phyloP scores from a whole-genome alignment of 352 stramenopile genomes.

The Phytophthora uliginosa region DNA sequence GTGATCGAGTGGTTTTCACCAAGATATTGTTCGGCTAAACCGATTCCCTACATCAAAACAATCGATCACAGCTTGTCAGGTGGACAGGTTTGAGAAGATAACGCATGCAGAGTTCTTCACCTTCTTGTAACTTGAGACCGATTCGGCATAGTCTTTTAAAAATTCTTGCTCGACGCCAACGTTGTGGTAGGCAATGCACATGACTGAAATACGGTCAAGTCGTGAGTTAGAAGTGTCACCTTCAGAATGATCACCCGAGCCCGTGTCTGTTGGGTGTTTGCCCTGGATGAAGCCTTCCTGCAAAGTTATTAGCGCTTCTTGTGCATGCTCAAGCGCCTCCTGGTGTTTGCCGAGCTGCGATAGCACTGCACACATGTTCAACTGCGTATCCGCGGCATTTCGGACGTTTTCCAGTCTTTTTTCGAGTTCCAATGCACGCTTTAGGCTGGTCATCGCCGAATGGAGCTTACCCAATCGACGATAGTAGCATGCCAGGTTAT shows the following conservation, averaged over 20 bases:
- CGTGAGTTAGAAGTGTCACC: conserved; percentile 14
- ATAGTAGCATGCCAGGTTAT: conserved; percentile 96
- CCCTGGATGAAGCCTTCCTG: conserved; percentile 90
- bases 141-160: conserved; percentile 89
- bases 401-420: conserved; percentile 68
- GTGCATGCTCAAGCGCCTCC: conserved; percentile 88
- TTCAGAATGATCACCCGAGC: background rate
- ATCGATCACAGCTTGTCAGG: background rate
- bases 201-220: conserved; percentile 90
- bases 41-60: conserved; percentile 64
- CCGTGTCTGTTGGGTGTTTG: conserved; percentile 14
- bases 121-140: conserved; percentile 92
- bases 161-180: conserved; percentile 96
- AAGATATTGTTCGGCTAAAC: conserved; percentile 91
- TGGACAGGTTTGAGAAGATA: background rate
- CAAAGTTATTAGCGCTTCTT: conserved; percentile 90
- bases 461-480: conserved; percentile 90
- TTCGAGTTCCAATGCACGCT: conserved; percentile 93
- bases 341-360: conserved; percentile 91
- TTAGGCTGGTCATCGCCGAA: conserved; percentile 92
- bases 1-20: conserved; percentile 91
- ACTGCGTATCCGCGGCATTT: conserved; percentile 93
- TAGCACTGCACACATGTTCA: conserved; percentile 95
- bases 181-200: conserved; percentile 97
- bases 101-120: background rate